Conservation (phyloP, 129 eudicot genomes). For the Scalesia atractyloides region DNA sequence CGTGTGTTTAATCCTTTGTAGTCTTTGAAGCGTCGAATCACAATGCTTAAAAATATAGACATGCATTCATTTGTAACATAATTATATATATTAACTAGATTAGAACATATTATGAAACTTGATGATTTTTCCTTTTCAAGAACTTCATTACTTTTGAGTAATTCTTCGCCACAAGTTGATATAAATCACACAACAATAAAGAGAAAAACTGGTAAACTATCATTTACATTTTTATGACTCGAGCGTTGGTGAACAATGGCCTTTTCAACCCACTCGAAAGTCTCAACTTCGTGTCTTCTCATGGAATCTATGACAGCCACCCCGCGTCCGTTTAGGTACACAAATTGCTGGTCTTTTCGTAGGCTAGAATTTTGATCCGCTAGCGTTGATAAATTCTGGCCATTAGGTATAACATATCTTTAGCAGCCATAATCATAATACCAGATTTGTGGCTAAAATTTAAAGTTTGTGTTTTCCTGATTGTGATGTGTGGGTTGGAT, state of each 20-base stretch:
- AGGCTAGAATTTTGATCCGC: background rate
- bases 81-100: no score
- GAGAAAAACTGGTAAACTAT: no score
- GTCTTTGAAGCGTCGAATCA: no score
- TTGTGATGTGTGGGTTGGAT: constrained; percentile 8
- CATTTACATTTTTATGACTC: background rate
- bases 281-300: constrained; percentile 7
- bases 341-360: background rate
- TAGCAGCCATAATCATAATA: background rate
- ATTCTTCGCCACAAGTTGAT: no score
- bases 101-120: no score
- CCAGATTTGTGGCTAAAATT: no score
- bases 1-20: no score
- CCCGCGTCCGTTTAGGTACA: background rate
- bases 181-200: no score
- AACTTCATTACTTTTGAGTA: no score
- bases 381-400: constrained; percentile 17
- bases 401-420: constrained; percentile 16
- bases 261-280: constrained; percentile 17
- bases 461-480: constrained; percentile 2
- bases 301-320: background rate
- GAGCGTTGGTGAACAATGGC: background rate
- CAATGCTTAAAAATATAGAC: no score
- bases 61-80: no score
- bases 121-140: no score